Conservation (phyloP, 1,139 yeast species). For the Geotrichum bryndzae region DNA sequence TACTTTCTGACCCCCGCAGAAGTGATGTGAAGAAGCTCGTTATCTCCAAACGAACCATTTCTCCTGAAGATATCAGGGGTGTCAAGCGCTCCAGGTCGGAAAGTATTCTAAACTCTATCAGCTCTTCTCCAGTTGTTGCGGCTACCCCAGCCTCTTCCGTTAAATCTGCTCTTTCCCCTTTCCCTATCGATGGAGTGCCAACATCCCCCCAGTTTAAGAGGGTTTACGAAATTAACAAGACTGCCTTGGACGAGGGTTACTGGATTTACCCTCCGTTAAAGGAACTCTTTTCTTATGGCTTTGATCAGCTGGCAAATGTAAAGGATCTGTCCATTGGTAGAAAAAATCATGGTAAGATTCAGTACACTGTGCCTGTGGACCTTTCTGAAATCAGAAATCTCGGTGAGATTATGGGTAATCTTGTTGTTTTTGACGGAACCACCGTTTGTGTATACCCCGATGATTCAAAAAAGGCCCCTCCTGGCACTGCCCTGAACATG, state of each 20-base stretch:
- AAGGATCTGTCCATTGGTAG: slow-evolving; percentile 74
- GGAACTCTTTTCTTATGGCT: slow-evolving; percentile 45
- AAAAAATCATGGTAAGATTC: slow-evolving; percentile 66
- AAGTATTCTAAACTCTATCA: not conserved
- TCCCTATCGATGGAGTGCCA: not conserved
- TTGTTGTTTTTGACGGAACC: slow-evolving; percentile 51
- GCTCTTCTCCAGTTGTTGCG: not conserved
- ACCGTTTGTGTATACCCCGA: slow-evolving; percentile 65
- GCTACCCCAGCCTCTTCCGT: not conserved
- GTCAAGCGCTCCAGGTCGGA: not conserved
- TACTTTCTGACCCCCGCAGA: not conserved
- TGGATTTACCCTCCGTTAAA: slow-evolving; percentile 74
- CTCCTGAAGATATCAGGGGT: slow-evolving; percentile 11
- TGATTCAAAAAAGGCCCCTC: slow-evolving; percentile 48
- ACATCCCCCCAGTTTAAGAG: not conserved
- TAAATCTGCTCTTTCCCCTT: not conserved
- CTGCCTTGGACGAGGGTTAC: slow-evolving; percentile 46
- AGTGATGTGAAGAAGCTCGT: slow-evolving; percentile 12
- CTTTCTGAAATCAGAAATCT: slow-evolving; percentile 46
- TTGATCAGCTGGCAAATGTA: slow-evolving; percentile 50
- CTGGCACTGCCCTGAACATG: slow-evolving; percentile 71
- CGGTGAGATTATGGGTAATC: slow-evolving; percentile 49
- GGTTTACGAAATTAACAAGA: slow-evolving; percentile 23
- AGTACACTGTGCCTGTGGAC: slow-evolving; percentile 69
- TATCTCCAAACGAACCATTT: slow-evolving; percentile 6